Conservation (phyloP, 1,284 basidiomycete species). For the Tylopilus sp. region DNA sequence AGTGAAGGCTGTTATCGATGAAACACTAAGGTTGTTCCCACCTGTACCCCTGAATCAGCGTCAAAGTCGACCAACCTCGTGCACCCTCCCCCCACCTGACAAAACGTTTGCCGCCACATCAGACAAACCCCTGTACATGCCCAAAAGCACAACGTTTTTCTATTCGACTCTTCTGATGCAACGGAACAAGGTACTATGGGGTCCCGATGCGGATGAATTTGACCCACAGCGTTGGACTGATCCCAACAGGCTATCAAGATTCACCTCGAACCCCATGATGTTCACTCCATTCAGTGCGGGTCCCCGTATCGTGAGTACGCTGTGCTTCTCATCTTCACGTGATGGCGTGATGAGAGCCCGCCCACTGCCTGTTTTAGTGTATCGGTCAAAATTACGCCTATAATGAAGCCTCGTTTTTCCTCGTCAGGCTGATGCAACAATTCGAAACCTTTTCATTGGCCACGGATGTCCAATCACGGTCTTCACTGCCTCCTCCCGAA, state of each 20-base stretch:
- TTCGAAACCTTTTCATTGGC: slow-evolving; percentile 58
- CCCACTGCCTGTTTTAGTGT: slow-evolving; percentile 43
- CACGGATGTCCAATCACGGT: slow-evolving; percentile 54
- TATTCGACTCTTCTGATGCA: slow-evolving; percentile 58
- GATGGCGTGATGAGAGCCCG: slow-evolving; percentile 12
- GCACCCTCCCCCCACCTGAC: slow-evolving; percentile 50
- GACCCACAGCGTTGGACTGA: slow-evolving; percentile 69
- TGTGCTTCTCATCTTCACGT: background rate
- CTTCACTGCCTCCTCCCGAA: slow-evolving; percentile 52
- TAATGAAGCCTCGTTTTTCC: slow-evolving; percentile 66
- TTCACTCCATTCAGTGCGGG: slow-evolving; percentile 67
- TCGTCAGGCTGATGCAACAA: slow-evolving; percentile 59
- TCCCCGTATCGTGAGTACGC: slow-evolving; percentile 46
- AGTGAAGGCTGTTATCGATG: slow-evolving; percentile 71
- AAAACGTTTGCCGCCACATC: slow-evolving; percentile 37
- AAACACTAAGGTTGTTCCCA: slow-evolving; percentile 67
- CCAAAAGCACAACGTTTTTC: slow-evolving; percentile 50
- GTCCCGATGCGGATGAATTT: slow-evolving; percentile 61
- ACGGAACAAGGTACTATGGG: slow-evolving; percentile 59
- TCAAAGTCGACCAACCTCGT: slow-evolving; percentile 46
- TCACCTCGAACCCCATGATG: slow-evolving; percentile 58
- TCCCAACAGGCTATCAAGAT: slow-evolving; percentile 42
- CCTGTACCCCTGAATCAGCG: slow-evolving; percentile 66
- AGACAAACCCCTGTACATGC: slow-evolving; percentile 52
- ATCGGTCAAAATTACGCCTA: slow-evolving; percentile 70